These are phyloP conservation scores for Trichophyton mentagrophytes DNA, from an alignment of 2,329 filamentous ascomycete genomes.

Conservation along the genomic window DNA sequence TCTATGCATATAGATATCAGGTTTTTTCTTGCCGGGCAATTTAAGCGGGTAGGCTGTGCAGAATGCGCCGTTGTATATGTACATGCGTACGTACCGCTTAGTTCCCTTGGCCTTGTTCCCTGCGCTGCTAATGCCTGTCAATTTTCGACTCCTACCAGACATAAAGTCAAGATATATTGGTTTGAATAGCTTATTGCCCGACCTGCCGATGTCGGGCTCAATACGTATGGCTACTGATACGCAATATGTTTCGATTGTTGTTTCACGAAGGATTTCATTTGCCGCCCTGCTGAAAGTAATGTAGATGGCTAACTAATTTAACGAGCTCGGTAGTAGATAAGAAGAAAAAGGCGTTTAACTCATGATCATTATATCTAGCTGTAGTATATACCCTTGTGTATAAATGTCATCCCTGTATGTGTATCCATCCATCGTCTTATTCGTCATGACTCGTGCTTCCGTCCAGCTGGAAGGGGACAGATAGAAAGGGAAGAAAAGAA, in stretches of 20 bases:
- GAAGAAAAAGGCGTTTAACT: background rate
- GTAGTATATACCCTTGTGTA: background rate
- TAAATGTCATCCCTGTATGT: background rate
- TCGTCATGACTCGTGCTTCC: background rate
- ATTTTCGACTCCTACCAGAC: background rate
- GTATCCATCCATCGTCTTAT: background rate
- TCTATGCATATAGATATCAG: background rate
- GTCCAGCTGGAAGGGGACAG: too few species aligned
- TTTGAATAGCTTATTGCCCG: background rate
- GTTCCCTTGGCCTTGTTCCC: background rate
- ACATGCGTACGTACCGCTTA: background rate
- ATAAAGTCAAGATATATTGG: background rate
- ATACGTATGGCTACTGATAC: background rate
- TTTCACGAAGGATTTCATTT: background rate
- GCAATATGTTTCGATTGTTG: background rate
- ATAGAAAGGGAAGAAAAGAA: background rate
- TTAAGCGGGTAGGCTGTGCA: background rate
- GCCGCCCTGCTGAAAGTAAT: too few species aligned
- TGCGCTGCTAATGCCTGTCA: background rate
- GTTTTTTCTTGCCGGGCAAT: background rate
- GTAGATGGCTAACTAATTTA: too few species aligned
- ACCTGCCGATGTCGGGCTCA: background rate
- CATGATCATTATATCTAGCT: background rate
- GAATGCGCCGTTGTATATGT: background rate
- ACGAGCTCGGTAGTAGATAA: too few species aligned